Percentiles rank a stretch among this genome's conserved stretches.
Conservation (phyloP, 192 early-diverging fungal species). For the Blastocladiella britannica region DNA sequence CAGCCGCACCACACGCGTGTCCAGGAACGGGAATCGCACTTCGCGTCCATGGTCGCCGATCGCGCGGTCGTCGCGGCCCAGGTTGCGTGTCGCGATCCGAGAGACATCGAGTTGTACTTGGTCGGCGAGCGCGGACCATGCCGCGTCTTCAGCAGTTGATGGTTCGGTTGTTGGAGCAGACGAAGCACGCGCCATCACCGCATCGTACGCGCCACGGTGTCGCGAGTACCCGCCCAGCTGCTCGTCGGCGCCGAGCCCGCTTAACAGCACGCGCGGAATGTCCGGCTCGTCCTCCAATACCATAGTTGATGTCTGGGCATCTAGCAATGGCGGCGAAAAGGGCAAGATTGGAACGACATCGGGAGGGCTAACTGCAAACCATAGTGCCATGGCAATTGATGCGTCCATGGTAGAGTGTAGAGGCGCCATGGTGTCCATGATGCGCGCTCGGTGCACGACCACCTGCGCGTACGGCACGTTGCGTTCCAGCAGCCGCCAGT, state of each 20-base stretch:
- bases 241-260: conserved; percentile 86
- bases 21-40: conserved; percentile 69
- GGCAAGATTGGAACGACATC: conserved; percentile 16
- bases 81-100: conserved; percentile 66
- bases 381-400: conserved; percentile 75
- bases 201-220: conserved; percentile 45
- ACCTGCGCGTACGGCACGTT: conserved; percentile 64
- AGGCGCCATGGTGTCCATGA: conserved; percentile 56
- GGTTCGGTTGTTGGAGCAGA: not conserved
- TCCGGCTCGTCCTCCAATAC: conserved; percentile 29
- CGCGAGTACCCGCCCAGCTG: conserved; percentile 80
- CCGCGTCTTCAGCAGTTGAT: not conserved
- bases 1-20: conserved; percentile 39
- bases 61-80: conserved; percentile 85
- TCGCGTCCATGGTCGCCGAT: conserved; percentile 70
- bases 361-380: conserved; percentile 79
- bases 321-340: conserved; percentile 1
- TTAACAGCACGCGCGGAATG: conserved; percentile 52
- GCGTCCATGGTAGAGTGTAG: conserved; percentile 83
- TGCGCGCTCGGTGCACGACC: conserved; percentile 21
- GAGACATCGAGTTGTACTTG: conserved; percentile 62
- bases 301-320: conserved; percentile 10
- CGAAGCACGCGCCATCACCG: conserved; percentile 27
- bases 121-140: not conserved
- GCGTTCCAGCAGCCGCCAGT: conserved; percentile 77